Evolutionary conservation across 345 rosid species (phyloP), one percentile per base, ranked within the genome.

Genomic region (Citrus unshiu): DNA sequence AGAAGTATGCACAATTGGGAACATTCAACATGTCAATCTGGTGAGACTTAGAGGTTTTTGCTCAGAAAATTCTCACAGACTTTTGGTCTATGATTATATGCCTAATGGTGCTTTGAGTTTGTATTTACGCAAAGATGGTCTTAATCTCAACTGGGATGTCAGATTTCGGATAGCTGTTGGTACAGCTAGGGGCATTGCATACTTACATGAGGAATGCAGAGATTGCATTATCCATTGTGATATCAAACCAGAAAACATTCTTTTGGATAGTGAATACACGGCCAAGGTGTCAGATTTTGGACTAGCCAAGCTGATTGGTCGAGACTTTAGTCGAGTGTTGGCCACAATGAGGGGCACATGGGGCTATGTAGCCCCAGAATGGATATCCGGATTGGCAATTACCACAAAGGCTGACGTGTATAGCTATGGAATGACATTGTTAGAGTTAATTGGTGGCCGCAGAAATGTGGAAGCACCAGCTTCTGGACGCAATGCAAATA

Each of bases 371-470:
- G 93, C 93, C 8, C 93, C 93, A 1, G 93, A 90, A 79, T 90
- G 91, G 93, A 87, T 90, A 67, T 86, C 89, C 0, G 92, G 92
- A 71, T 64, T 86, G 58, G 86, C 89, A 46, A 90, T 90, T 49
- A 91, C 95, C 1, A 84, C 89, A 14, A 91, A 91, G 82, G 95
- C 88, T 1, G 93, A 91, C 77, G 93, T 91, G 63, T 91, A 91
- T 75, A 91, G 95, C 81, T 91, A 86, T 39, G 95, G 95, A 6
- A 87, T 90, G 88, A 91, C 91, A 49, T 76, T 91, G 73, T 78
- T 91, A 71, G 93, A 90, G 86, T 64, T 92, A 49, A 81, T 93
- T 5, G 86, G 98, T 34, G 97, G 97, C 35, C 89, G 95, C 65
- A 87, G 93, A 84, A 93, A 91, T 34, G 90, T 92, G 57, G 90